Percentiles rank a stretch among this genome's conserved stretches.
Conservation (phyloP, 495 filamentous ascomycete species). For the Neurospora sp. region DNA sequence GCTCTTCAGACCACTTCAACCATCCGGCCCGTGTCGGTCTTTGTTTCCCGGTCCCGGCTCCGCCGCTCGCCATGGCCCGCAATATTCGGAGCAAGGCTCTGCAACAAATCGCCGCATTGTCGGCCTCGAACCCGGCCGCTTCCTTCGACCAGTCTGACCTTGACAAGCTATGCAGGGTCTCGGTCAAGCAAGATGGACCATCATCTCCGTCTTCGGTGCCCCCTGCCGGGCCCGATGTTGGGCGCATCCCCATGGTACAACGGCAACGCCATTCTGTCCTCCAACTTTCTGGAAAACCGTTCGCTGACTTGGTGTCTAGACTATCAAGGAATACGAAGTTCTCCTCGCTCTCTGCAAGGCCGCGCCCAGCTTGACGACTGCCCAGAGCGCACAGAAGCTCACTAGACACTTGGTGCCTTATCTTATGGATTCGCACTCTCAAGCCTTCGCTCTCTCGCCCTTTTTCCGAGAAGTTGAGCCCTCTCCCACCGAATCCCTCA, state of each 20-base stretch:
- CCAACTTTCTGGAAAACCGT: not conserved
- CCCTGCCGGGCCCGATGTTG: slow-evolving; percentile 21
- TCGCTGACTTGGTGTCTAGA: slow-evolving; percentile 28
- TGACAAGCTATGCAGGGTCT: slow-evolving; percentile 47
- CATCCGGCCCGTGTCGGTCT: not conserved
- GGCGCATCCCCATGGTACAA: slow-evolving; percentile 42
- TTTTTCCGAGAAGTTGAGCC: slow-evolving; percentile 73
- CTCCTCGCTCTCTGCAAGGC: slow-evolving; percentile 83
- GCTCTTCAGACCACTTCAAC: not conserved
- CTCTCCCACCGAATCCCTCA: slow-evolving; percentile 82
- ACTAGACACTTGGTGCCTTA: slow-evolving; percentile 67
- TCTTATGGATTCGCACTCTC: slow-evolving; percentile 68
- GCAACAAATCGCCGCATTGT: slow-evolving; percentile 60
- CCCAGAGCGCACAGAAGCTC: slow-evolving; percentile 63
- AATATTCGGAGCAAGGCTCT: slow-evolving; percentile 55
- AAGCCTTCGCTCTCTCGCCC: slow-evolving; percentile 68
- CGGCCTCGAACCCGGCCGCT: slow-evolving; percentile 37
- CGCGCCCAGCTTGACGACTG: slow-evolving; percentile 55
- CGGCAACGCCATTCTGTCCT: not conserved
- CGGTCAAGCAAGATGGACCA: slow-evolving; percentile 28
- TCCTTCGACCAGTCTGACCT: slow-evolving; percentile 56
- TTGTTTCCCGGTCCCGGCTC: not conserved
- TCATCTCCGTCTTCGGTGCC: slow-evolving; percentile 3
- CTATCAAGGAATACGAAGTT: slow-evolving; percentile 76
- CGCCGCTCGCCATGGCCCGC: slow-evolving; percentile 27